These are phyloP conservation scores for Termitomyces sp. DNA, from an alignment of 768 basidiomycete genomes.

Conservation along the genomic window DNA sequence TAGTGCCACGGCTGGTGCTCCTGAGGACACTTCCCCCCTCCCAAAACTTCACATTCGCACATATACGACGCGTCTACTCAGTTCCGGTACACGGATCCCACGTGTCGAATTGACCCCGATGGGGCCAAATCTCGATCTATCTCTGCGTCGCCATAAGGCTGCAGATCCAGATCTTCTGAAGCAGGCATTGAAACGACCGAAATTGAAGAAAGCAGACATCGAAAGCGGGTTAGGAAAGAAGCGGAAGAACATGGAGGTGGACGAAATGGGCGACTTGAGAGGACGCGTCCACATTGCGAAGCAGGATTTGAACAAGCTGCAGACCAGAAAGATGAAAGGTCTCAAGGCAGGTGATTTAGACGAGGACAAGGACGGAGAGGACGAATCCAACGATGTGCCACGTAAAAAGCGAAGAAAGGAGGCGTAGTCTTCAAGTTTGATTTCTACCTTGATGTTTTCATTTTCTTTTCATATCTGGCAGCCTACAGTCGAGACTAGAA, in stretches of 20 bases:
- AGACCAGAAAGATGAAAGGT: slow-evolving; percentile 96
- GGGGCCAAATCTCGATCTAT: slow-evolving; percentile 88
- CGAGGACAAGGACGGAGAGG: slow-evolving; percentile 17
- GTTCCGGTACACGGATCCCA: slow-evolving; percentile 77
- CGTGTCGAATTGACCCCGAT: slow-evolving; percentile 79
- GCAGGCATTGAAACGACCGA: slow-evolving; percentile 75
- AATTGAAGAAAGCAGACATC: slow-evolving; percentile 82
- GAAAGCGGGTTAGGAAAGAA: slow-evolving; percentile 88
- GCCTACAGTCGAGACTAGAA: neutral
- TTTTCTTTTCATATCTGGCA: neutral
- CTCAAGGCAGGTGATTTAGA: slow-evolving; percentile 43
- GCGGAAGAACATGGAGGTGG: slow-evolving; percentile 91
- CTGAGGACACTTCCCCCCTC: slow-evolving; percentile 40
- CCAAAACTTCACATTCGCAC: slow-evolving; percentile 87
- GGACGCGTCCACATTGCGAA: slow-evolving; percentile 85
- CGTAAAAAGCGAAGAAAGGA: slow-evolving; percentile 17
- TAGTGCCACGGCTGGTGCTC: slow-evolving; percentile 28
- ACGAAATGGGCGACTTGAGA: slow-evolving; percentile 96
- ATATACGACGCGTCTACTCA: slow-evolving; percentile 69
- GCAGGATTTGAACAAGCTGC: slow-evolving; percentile 83
- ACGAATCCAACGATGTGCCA: slow-evolving; percentile 12
- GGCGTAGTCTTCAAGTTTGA: neutral
- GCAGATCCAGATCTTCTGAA: slow-evolving; percentile 79
- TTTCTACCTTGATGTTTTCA: neutral
- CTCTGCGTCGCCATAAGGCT: slow-evolving; percentile 64